These are phyloP conservation scores for Tetrahymena elliotti DNA, from an alignment of 73 alveolate species.

Conservation along the genomic window DNA sequence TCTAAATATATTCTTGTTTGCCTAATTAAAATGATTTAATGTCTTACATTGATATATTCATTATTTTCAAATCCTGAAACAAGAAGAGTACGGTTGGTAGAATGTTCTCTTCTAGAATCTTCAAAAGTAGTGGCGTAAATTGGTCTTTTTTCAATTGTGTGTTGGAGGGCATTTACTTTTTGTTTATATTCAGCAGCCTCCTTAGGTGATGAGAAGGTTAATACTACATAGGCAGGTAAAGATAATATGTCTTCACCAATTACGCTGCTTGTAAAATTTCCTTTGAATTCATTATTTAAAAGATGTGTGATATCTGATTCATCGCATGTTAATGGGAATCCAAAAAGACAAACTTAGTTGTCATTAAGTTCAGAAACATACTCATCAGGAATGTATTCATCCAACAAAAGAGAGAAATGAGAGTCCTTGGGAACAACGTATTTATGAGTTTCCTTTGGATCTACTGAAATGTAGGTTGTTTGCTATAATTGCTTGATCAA, in stretches of 20 bases:
- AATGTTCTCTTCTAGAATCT: neutral
- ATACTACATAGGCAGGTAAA: neutral
- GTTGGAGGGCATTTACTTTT: neutral
- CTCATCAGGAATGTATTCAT: neutral
- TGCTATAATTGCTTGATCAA: neutral
- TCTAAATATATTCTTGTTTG: neutral
- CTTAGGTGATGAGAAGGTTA: neutral
- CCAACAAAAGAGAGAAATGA: neutral
- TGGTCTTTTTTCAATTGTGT: neutral
- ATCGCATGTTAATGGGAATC: neutral
- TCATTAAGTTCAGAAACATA: neutral
- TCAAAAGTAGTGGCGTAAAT: neutral
- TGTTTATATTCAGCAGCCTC: neutral
- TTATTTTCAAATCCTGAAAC: neutral
- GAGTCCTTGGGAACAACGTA: neutral
- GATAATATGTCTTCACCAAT: neutral
- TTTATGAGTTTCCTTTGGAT: neutral
- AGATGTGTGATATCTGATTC: neutral
- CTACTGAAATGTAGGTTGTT: neutral
- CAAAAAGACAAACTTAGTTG: neutral
- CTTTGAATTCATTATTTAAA: neutral
- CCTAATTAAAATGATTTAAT: neutral
- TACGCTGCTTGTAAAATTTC: neutral
- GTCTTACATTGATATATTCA: neutral
- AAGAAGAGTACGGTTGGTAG: conserved; percentile 1